Conservation (phyloP, 768 basidiomycete species). For the Lactarius sanguifluus region DNA sequence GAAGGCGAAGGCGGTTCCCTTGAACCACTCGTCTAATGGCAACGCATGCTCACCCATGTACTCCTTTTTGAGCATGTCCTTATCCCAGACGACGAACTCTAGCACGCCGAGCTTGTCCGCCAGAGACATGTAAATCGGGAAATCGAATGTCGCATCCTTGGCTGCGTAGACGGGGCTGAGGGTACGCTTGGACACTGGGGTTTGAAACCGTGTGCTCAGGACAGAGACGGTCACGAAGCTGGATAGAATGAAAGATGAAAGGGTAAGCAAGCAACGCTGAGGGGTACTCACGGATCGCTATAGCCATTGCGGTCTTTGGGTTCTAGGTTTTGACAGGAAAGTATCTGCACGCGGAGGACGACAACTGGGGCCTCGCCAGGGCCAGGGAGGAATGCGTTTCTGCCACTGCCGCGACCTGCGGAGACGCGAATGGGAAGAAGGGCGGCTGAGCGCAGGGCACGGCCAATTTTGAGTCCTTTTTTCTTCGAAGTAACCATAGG, state of each 20-base stretch:
- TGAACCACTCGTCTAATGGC: conserved; percentile 83
- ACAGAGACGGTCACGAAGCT: conserved; percentile 73
- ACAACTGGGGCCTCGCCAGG: conserved; percentile 68
- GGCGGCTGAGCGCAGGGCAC: conserved; percentile 61
- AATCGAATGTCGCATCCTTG: conserved; percentile 84
- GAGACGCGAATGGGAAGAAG: conserved; percentile 51
- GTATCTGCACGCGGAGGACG: conserved; percentile 63
- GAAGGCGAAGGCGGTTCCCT: conserved; percentile 49
- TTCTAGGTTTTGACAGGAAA: conserved; percentile 60
- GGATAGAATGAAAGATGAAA: conserved; percentile 2
- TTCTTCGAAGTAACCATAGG: conserved; percentile 34
- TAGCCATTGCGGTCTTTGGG: conserved; percentile 66
- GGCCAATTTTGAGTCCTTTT: conserved; percentile 51
- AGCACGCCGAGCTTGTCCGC: conserved; percentile 70
- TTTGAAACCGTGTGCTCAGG: conserved; percentile 59
- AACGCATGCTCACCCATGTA: conserved; percentile 89
- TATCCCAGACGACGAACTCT: conserved; percentile 93
- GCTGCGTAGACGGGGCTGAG: conserved; percentile 63
- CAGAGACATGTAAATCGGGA: conserved; percentile 77
- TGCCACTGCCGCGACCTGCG: conserved; percentile 41
- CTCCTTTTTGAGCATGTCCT: conserved; percentile 85
- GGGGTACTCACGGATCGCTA: conserved; percentile 69
- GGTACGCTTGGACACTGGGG: conserved; percentile 72
- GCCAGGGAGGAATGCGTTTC: conserved; percentile 43
- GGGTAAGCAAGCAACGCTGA: conserved; percentile 2